phyloP scores from a whole-genome alignment of 140 eudicot species.

The Flaveria floridana region DNA sequence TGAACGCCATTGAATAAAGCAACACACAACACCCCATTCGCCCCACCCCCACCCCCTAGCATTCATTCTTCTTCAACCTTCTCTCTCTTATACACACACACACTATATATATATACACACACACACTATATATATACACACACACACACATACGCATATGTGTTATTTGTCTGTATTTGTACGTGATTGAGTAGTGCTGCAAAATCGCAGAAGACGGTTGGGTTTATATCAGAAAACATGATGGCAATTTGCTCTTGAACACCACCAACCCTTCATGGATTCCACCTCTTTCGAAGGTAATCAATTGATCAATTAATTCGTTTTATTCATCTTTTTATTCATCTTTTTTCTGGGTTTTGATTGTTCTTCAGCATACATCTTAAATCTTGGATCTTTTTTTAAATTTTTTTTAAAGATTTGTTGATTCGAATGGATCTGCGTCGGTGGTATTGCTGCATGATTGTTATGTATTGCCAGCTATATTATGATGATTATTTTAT shows the following conservation, averaged over 20 bases:
- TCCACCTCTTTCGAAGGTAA: constrained; percentile 26
- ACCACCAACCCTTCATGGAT: constrained; percentile 19
- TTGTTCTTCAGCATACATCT: constrained; percentile 18
- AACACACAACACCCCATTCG: not conserved
- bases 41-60: not conserved
- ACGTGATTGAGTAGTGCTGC: constrained; percentile 29
- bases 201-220: constrained; percentile 27
- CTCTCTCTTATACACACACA: constrained; percentile 9
- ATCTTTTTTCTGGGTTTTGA: constrained; percentile 25
- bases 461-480: constrained; percentile 7
- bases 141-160: not conserved
- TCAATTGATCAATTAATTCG: not conserved
- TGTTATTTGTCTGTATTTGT: constrained; percentile 33
- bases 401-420: constrained; percentile 5
- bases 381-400: constrained; percentile 14
- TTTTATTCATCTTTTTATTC: not conserved
- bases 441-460: constrained; percentile 23
- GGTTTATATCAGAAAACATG: constrained; percentile 25
- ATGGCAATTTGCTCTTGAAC: constrained; percentile 19
- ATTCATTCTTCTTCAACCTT: constrained; percentile 22
- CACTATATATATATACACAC: not conserved
- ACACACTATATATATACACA: not conserved
- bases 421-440: constrained; percentile 32
- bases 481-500: not conserved
- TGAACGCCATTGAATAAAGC: constrained; percentile 21